A percentile compares a stretch with the other conserved stretches of the same genome.
These are phyloP conservation scores for Escallonia herrerae DNA, from an alignment of 129 eudicot species.

Conservation along the genomic window DNA sequence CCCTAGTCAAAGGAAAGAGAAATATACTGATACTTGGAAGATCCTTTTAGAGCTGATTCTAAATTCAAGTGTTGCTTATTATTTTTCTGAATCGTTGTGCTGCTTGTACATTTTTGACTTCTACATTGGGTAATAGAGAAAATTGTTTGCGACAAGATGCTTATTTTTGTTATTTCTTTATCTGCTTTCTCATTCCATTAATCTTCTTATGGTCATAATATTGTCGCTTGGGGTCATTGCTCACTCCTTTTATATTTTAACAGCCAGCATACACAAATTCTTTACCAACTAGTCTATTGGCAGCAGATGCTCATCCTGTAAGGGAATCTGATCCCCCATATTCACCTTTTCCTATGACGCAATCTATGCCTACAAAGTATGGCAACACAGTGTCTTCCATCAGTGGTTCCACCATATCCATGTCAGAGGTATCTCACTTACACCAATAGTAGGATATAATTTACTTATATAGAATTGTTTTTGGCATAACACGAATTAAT, in stretches of 20 bases:
- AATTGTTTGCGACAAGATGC: no score
- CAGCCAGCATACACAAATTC: conserved; percentile 58
- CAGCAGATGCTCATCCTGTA: conserved; percentile 56
- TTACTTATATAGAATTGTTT: no score
- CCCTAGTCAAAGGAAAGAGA: no score
- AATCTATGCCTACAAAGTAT: conserved; percentile 60
- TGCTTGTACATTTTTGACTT: no score
- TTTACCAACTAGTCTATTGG: conserved; percentile 54
- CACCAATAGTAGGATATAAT: not conserved
- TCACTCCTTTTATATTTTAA: conserved; percentile 1
- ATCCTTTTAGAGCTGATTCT: no score
- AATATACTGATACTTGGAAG: no score
- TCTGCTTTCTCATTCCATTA: not conserved
- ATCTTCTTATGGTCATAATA: not conserved
- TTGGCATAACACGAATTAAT: no score
- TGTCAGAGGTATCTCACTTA: conserved; percentile 60
- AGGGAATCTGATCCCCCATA: conserved; percentile 81
- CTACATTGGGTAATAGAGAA: no score
- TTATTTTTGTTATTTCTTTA: no score
- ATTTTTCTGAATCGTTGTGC: no score
- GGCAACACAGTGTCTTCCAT: conserved; percentile 53
- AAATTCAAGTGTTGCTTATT: no score
- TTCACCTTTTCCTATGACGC: conserved; percentile 63
- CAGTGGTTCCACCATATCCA: conserved; percentile 55
- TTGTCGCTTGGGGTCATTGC: not conserved